Evolutionary conservation across 371 early-diverging fungal species (phyloP), one percentile per base, ranked within the genome.

Genomic region (Zopfochytrium polystomum): DNA sequence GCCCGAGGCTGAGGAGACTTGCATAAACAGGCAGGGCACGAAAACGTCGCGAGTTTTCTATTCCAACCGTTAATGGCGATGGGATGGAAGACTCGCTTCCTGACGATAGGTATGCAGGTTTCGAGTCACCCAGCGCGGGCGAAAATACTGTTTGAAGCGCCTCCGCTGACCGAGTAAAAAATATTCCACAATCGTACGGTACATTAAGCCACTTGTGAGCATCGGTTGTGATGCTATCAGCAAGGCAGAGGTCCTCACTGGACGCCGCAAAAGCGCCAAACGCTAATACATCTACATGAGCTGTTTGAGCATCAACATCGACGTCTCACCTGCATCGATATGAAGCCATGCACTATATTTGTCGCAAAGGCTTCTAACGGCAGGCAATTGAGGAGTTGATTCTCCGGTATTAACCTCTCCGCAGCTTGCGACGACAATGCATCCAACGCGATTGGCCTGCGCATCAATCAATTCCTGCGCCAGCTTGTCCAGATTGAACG

Each of bases 21-120:
- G 74, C 75, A 66, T 75, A 80, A 15, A 77, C 62, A 25, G 78
- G 76, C 25, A 80, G 45, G 1, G 76, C 67, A 9, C 80, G 67
- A 56, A 80, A 74, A n/a, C 80, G 66, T 15, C 74, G 72, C 3
- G 75, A 75, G 62, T 77, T 80, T 57, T 80, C 80, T 32, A 80
- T 73, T 27, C 65, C 65, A 20, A 59, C 25, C 6, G 55, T 65
- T 20, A 65, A 55, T 23, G 65, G 65, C 47, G 71, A 66, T 47
- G 75, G 57, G 54, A 72, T 70, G 55, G 69, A 68, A 0, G 71
- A 63, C 0, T 72, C 48, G 52, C 9, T 11, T 7, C 7, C 6
- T 3, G 55, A 5, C 26, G 44, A 22, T 13, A 69, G 65, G 55
- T 69, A 64, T 29, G 65, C 65, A 6, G 65, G 64, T 2, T 35